Conservation (phyloP, 225 moss, liverwort and hornwort genomes). For the Polytrichum commune region DNA sequence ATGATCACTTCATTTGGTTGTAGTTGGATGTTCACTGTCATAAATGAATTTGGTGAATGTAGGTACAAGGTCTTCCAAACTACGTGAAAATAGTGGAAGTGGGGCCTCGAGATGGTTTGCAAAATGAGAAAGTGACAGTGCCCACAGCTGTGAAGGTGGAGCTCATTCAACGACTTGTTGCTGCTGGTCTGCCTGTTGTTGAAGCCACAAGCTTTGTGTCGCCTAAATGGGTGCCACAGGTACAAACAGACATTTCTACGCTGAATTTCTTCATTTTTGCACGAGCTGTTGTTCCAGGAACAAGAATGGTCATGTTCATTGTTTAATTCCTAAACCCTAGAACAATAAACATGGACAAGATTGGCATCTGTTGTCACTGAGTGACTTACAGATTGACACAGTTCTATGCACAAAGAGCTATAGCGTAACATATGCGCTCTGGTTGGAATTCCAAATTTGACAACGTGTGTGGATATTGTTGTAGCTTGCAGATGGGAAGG, state of each 20-base stretch:
- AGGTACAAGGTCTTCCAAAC: slow-evolving; percentile 26
- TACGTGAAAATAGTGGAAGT: slow-evolving; percentile 97
- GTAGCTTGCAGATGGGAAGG: slow-evolving; percentile 92
- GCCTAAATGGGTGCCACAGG: slow-evolving; percentile 98
- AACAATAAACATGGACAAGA: background rate
- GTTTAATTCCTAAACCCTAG: background rate
- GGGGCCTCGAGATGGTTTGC: slow-evolving; percentile 90
- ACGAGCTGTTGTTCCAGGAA: no score
- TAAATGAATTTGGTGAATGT: background rate
- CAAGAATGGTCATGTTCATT: background rate
- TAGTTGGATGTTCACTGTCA: background rate
- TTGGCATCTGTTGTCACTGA: background rate
- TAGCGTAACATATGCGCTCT: no score
- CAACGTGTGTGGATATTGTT: no score
- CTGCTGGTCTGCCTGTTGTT: slow-evolving; percentile 81
- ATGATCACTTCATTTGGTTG: no score
- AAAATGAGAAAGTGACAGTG: slow-evolving; percentile 81
- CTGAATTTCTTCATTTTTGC: no score
- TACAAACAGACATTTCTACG: slow-evolving; percentile 10
- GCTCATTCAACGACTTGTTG: slow-evolving; percentile 75
- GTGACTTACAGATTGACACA: background rate
- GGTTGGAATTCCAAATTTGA: no score
- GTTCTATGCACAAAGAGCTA: background rate
- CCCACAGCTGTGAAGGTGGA: slow-evolving; percentile 82
- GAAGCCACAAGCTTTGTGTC: slow-evolving; percentile 98